Base-by-base conservation (phyloP, 2,329 filamentous ascomycete species). In the Venturia effusa region DNA sequence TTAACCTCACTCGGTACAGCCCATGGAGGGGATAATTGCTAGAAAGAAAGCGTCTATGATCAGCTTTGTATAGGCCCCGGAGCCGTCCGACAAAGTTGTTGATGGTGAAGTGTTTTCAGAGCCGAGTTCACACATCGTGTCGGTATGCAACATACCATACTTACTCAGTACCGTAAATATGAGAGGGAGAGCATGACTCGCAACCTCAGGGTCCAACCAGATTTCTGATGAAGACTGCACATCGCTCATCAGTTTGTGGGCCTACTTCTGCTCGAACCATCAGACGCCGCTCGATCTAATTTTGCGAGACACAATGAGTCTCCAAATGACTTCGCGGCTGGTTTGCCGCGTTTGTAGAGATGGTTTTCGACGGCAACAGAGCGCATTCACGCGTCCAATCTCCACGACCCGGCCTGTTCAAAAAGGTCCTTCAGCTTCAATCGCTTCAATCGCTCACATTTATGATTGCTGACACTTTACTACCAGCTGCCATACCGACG, bases 401-500 rank as follows among this genome's bases (percentile, higher is more conserved):
- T 57, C 51, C 27, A 57, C 7, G 3, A 57, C 51, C 27, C 51
- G 30, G 8, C 13, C 27, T 13, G 19, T 15, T 57, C 51, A 57
- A 34, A 37, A 57, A 34, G 51, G 51, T 57, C 32, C 45, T 27
- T 27, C 22, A 11, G 11, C 45, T 51, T 48, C 15, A 34, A n/a
- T 34, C 15, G n/a, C 27, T 32, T 24, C 19, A 4, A n/a, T 32
- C n/a, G 51, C 27, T 57, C 51, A 57, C 51, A 34, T 15, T 11
- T 34, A n/a, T 24, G 8, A 13, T 61, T 13, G 59, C 59, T 40
- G 27, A 40, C 11, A 48, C 27, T 32, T 48, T n/a, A 24, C 34
- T 22, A 30, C n/a, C 34, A 68, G 67, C 64, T 60, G 66, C 73
- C 34, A 70, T 73, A 32, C 64, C 68, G 13, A 71, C 71, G 64